Percentiles rank a stretch among this genome's conserved stretches.
phyloP scores from a whole-genome alignment of 768 basidiomycete species.

The Imleria badia region DNA sequence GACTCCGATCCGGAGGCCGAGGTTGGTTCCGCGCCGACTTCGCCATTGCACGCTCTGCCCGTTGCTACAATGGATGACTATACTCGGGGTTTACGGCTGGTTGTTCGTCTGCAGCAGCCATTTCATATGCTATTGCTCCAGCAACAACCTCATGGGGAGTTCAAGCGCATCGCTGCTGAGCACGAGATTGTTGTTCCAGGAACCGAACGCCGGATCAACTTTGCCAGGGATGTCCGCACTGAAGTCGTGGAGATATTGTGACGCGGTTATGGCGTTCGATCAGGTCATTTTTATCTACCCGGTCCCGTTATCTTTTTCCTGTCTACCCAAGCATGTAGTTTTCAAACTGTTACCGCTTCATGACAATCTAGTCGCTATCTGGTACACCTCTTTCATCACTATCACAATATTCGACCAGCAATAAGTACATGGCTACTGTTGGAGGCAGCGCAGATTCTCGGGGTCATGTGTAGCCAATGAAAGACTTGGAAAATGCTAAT shows the following conservation, averaged over 20 bases:
- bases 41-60: not conserved
- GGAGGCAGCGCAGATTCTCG: too few relatives aligned
- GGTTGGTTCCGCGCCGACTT: not conserved
- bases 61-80: not conserved
- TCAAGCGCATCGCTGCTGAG: conserved; percentile 20
- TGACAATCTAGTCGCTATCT: too few relatives aligned
- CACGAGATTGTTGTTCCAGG: not conserved
- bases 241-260: not conserved
- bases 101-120: conserved; percentile 8
- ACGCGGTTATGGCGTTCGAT: not conserved
- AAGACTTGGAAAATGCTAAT: too few relatives aligned
- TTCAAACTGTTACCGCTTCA: too few relatives aligned
- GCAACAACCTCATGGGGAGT: not conserved
- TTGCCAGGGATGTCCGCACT: too few relatives aligned
- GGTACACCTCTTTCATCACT: too few relatives aligned
- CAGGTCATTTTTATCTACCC: too few relatives aligned
- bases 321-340: too few relatives aligned
- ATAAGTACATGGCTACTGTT: too few relatives aligned
- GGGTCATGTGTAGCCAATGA: too few relatives aligned
- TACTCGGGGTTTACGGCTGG: conserved; percentile 1
- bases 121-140: conserved; percentile 4
- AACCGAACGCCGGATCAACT: not conserved
- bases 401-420: too few relatives aligned
- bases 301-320: too few relatives aligned
- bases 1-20: not conserved